phyloP scores from a whole-genome alignment of 2,329 filamentous ascomycete genomes.

The Penicillium griseofulvum region DNA sequence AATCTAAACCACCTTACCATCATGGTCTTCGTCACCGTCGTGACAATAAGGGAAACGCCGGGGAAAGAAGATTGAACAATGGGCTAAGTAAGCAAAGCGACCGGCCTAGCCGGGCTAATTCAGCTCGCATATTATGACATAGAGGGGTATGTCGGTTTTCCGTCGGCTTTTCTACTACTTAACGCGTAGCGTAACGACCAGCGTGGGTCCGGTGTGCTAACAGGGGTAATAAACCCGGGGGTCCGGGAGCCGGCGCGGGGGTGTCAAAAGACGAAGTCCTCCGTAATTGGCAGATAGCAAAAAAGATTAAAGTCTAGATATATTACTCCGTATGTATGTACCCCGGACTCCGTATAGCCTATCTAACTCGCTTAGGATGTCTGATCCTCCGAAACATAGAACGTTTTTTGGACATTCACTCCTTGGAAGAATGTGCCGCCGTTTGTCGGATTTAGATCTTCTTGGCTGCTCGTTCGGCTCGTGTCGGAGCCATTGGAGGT shows the following conservation, averaged over 20 bases:
- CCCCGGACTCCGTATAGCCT: not conserved
- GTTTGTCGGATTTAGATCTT: conserved; percentile 31
- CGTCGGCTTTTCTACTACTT: not conserved
- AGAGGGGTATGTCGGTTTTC: not conserved
- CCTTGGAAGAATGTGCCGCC: conserved; percentile 22
- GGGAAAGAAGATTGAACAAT: not conserved
- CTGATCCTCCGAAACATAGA: conserved; percentile 31
- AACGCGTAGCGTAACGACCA: not conserved
- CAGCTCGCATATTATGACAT: not conserved
- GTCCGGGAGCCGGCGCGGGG: not conserved
- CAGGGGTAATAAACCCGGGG: not conserved
- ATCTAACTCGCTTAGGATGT: not conserved
- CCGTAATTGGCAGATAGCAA: not conserved
- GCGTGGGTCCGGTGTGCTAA: not conserved
- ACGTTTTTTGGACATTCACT: conserved; percentile 37
- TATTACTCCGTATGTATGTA: not conserved
- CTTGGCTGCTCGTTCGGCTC: conserved; percentile 34
- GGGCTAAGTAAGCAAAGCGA: not conserved
- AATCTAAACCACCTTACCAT: no score
- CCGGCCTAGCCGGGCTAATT: not conserved
- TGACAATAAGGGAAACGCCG: not conserved
- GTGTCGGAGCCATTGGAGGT: conserved; percentile 19
- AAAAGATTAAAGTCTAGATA: not conserved
- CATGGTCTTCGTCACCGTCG: no score
- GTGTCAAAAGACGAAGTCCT: not conserved